Conservation (phyloP, 1,284 basidiomycete species). For the Cutaneotrichosporon sp. region DNA sequence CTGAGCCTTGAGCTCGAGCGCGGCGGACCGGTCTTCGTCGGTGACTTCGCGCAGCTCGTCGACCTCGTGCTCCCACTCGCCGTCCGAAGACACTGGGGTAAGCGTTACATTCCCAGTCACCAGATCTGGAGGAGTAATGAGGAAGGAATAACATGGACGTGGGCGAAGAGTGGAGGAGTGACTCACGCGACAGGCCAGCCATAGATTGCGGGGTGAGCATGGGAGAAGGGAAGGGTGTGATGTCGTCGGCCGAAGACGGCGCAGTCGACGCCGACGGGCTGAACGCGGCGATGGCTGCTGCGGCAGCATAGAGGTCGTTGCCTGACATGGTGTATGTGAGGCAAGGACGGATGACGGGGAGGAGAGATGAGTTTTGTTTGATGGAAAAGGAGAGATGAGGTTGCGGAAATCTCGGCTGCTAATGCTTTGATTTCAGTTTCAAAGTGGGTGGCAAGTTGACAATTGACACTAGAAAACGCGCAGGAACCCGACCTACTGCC, state of each 20-base stretch:
- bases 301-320: conserved; percentile 16
- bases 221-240: conserved; percentile 50
- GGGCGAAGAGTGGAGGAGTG: not conserved
- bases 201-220: conserved; percentile 39
- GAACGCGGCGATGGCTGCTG: conserved; percentile 14
- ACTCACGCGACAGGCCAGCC: conserved; percentile 45
- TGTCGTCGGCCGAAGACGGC: conserved; percentile 36
- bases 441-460: not conserved
- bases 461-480: not conserved
- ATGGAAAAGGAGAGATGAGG: not conserved
- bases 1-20: conserved; percentile 69
- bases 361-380: not conserved
- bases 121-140: not conserved
- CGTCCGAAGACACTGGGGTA: conserved; percentile 45
- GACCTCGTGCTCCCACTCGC: conserved; percentile 47
- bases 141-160: not conserved
- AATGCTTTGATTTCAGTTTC: not conserved
- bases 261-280: conserved; percentile 17
- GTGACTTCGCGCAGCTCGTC: conserved; percentile 57
- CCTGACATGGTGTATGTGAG: conserved; percentile 11
- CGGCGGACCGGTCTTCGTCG: conserved; percentile 67
- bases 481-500: no score
- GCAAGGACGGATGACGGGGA: not conserved
- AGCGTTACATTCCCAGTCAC: conserved; percentile 5
- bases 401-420: not conserved